Conservation (phyloP, 345 rosid species). For the Anacardium occidentale region DNA sequence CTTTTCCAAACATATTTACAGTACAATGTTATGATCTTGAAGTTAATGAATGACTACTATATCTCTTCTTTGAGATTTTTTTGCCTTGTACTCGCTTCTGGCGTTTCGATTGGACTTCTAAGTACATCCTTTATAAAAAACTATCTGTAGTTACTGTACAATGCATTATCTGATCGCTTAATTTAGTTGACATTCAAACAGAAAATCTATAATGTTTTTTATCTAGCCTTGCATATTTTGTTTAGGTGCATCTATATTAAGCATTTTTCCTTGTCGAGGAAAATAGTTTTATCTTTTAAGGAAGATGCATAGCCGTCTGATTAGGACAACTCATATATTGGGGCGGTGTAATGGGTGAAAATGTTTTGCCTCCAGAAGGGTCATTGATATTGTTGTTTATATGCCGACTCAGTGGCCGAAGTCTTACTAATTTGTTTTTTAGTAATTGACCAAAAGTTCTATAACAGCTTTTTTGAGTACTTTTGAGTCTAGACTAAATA, state of each 20-base stretch:
- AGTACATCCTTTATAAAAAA: neutral
- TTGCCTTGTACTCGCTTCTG: too few species aligned
- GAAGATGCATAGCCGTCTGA: constrained; percentile 5
- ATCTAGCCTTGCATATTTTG: too few species aligned
- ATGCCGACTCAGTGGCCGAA: neutral
- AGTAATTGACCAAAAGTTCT: too few species aligned
- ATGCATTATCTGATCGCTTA: neutral
- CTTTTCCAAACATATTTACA: neutral
- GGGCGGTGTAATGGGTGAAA: neutral
- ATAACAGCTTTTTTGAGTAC: constrained; percentile 17
- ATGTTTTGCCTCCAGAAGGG: neutral
- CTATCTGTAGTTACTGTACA: too few species aligned
- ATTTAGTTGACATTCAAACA: constrained; percentile 16
- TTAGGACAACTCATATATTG: neutral
- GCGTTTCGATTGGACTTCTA: neutral
- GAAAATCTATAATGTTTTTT: neutral
- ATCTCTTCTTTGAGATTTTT: too few species aligned
- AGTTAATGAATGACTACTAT: neutral
- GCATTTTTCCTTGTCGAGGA: neutral
- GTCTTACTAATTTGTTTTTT: neutral
- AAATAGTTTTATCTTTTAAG: neutral
- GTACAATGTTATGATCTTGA: neutral
- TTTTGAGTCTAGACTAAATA: neutral
- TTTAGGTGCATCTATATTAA: too few species aligned
- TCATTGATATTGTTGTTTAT: neutral